Conservation (phyloP, 768 basidiomycete genomes). For the Mycena crocata region DNA sequence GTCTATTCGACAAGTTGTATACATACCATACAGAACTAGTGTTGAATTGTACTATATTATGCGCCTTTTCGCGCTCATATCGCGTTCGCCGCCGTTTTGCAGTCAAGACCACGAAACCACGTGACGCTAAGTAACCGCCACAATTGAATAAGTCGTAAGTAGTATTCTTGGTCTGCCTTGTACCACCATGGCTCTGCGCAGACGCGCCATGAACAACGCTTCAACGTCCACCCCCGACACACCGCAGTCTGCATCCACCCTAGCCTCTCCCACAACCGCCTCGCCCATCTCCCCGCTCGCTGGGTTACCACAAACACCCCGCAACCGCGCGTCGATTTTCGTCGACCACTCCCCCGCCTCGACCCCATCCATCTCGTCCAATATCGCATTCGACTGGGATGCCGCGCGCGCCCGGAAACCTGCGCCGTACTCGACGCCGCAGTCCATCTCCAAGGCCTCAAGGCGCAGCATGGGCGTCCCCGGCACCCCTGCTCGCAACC, state of each 20-base stretch:
- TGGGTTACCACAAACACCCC: conserved; percentile 55
- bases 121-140: too few relatives aligned
- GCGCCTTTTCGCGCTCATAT: too few relatives aligned
- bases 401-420: conserved; percentile 78
- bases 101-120: too few relatives aligned
- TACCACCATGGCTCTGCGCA: conserved; percentile 25
- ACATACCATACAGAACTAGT: too few relatives aligned
- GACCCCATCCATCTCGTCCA: conserved; percentile 81
- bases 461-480: conserved; percentile 53
- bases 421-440: conserved; percentile 78
- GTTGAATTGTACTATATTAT: too few relatives aligned
- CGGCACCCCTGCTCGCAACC: conserved; percentile 58
- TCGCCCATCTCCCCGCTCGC: conserved; percentile 50
- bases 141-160: too few relatives aligned
- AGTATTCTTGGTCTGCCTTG: too few relatives aligned
- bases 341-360: conserved; percentile 69
- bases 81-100: too few relatives aligned
- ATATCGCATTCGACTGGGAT: conserved; percentile 88
- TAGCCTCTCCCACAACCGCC: conserved; percentile 15
- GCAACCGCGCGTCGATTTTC: conserved; percentile 62
- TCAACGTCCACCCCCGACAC: conserved; percentile 25
- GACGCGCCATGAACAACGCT: conserved; percentile 27
- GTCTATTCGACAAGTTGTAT: too few relatives aligned
- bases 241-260: conserved; percentile 1
- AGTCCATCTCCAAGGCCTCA: conserved; percentile 54